Evolutionary conservation across 805 yeast genomes (phyloP), one percentile per base, ranked within the genome.

Genomic region (Pichia phayaonensis): DNA sequence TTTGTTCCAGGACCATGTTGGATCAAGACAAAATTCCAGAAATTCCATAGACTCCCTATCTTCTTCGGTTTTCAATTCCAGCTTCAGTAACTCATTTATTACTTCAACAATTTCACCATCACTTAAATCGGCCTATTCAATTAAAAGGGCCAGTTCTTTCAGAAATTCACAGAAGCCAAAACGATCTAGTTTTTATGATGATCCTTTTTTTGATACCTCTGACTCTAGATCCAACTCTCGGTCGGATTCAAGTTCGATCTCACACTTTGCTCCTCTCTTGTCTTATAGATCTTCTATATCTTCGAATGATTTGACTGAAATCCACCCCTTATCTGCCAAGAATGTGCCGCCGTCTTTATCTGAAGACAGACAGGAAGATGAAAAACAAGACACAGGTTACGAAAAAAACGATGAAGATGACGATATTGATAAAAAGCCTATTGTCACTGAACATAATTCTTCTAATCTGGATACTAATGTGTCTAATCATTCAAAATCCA

Each of bases 61-160:
- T 6, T 22, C 15, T 15, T 40, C 48, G 6, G 29, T 10, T 15
- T 46, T 43, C 16, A 12, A 18, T 22, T 40, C 48, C 21, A 40
- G 15, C 21, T 27, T 23, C 24, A 24, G 26, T 16, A 22, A n/a
- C 23, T 22, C 18, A n/a, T 13, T 4, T 10, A 36, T 40, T 18
- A 13, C 23, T 0, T 8, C 13, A 8, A 24, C 45, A 12, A 39
- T 39, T 18, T 46, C 53, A 2, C 53, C 54, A 8, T 51, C 54
- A 18, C 29, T 51, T 5, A 44, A 41, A 26, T 44, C 51, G 2
- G 45, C 48, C 5, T 48, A 48, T 48, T 24, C 31, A 31, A 21
- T 41, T 7, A 51, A 48, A 51, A 39, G 43, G 13, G 46, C 48
- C 15, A 22, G 45, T n/a, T 44, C 54, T 2, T 48, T 48, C 5